Percentiles rank a stretch among this genome's conserved stretches.
These are phyloP conservation scores for Benincasa hispida DNA, from an alignment of 306 rosid species.

Conservation along the genomic window DNA sequence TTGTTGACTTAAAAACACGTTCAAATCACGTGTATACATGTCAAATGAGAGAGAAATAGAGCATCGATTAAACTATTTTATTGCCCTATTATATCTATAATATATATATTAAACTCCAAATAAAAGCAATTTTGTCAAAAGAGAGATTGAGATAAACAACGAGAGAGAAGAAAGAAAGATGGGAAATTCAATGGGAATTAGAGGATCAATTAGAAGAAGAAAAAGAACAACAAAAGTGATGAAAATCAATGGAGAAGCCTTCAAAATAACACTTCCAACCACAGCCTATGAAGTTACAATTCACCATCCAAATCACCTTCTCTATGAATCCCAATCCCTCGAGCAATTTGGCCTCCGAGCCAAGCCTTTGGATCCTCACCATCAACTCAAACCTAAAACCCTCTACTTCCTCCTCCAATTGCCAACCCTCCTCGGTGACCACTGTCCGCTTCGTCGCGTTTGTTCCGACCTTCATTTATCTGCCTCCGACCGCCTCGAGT, in stretches of 20 bases:
- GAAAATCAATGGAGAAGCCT: conserved; percentile 66
- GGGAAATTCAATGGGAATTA: conserved; percentile 51
- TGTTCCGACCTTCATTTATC: conserved; percentile 41
- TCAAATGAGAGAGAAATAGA: background rate
- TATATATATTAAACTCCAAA: background rate
- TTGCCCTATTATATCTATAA: background rate
- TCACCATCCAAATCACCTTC: conserved; percentile 46
- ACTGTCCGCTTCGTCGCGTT: conserved; percentile 19
- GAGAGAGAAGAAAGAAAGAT: conserved; percentile 8
- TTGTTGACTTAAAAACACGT: too few species aligned
- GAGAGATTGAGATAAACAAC: background rate
- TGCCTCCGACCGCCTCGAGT: conserved; percentile 71
- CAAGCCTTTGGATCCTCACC: conserved; percentile 47
- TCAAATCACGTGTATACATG: too few species aligned
- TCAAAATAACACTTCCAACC: conserved; percentile 48
- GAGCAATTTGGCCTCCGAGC: conserved; percentile 56
- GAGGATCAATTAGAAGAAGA: conserved; percentile 24
- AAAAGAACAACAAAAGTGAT: conserved; percentile 56
- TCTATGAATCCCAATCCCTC: conserved; percentile 44
- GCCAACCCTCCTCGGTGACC: conserved; percentile 17
- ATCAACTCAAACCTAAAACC: conserved; percentile 41
- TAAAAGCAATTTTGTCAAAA: too few species aligned
- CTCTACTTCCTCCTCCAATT: conserved; percentile 49
- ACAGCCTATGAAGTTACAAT: conserved; percentile 42
- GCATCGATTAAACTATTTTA: background rate